Base-by-base conservation (phyloP, 768 basidiomycete genomes). In the Lenzites betulinus region DNA sequence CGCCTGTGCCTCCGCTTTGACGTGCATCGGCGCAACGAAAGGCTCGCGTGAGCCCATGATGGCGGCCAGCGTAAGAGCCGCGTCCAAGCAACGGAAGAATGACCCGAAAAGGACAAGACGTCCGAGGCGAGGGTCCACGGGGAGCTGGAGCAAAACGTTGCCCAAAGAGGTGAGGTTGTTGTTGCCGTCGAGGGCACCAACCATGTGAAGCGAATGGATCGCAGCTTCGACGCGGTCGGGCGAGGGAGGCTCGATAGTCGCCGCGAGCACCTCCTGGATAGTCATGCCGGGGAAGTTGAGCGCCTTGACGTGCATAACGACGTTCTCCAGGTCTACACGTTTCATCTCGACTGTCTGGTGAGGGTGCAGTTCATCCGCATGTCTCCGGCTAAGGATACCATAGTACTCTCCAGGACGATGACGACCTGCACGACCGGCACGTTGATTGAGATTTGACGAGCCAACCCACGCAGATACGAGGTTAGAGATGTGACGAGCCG, bases 271-370 rank as follows among this genome's bases (percentile, higher is more conserved):
- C 60, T 95, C 89, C 68, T 95, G 90, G 7, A 93, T 91, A 28
- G 84, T 75, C 86, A 94, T 86, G 44, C 84, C 86, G 7, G 92
- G 91, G 71, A 97, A 89, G 71, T 93, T 87, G 36, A 97, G 81
- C 9, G 94, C 94, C 69, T 96, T 97, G 73, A 98, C 85, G 70
- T 95, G 95, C 95, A 98, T 98, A 16, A 96, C 93, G 48, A 95
- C 89, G 69, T 94, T 93, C 67, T 86, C 91, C 66, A 96, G 72
- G 73, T 95, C 93, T 13, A 89, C 85, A 35, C 94, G 83, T 71
- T 93, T 93, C 94, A 98, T 98, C 77, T 97, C 95, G 38, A 97
- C 95, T 1, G 87, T 87, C 72, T 95, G 93, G 69, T 96, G 88
- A 26, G 90, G 82, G 52, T 85, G 80, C 48, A 98, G 79, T 12